Base-by-base conservation (phyloP, 2,329 filamentous ascomycete species). In the Dryadomyces quercivorus region DNA sequence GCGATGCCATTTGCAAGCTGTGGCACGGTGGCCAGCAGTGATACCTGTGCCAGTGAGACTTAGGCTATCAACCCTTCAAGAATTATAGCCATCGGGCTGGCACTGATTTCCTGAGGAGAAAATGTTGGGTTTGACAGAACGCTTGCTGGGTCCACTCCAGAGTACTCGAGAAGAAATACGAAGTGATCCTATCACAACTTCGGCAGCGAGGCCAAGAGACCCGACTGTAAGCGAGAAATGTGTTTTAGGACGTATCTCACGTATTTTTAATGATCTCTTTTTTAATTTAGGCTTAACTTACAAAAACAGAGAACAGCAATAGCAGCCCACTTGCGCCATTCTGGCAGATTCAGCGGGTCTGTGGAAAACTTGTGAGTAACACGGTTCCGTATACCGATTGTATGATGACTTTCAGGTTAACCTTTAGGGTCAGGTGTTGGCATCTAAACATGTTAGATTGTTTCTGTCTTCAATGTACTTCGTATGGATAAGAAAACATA, bases 141-240 rank as follows among this genome's bases (percentile, higher is more conserved):
- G n/a, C 64, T 59, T 22, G 63, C 60, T 3, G 66, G 62, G 56
- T 66, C 62, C 21, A 68, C 59, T 22, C 65, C 67, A 5, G 65
- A 63, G 55, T 69, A 69, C 57, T 69, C 63, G 51, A 69, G 62
- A n/a, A 67, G 57, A 58, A 69, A 69, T 18, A 69, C 63, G 46
- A 67, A 69, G 58, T 1, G 61, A 59, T 26, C 62, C 67, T 53
- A 69, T 62, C 48, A 66, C 62, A 49, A 63, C 51, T 48, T 66
- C 64, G 31, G 63, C 62, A 8, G 63, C 58, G 31, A 66, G 59
- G 16, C 62, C 63, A 2, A 67, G 60, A 6, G 63, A 55, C 48
- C 65, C 65, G 51, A 59, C 57, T 57, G 38, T 15, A 42, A 42
- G 38, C 38, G 38, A n/a, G 38, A 7, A 31, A 31, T 4, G 26